phyloP scores from a whole-genome alignment of 225 moss, liverwort and hornwort species.

The Pseudisothecium myosuroides region DNA sequence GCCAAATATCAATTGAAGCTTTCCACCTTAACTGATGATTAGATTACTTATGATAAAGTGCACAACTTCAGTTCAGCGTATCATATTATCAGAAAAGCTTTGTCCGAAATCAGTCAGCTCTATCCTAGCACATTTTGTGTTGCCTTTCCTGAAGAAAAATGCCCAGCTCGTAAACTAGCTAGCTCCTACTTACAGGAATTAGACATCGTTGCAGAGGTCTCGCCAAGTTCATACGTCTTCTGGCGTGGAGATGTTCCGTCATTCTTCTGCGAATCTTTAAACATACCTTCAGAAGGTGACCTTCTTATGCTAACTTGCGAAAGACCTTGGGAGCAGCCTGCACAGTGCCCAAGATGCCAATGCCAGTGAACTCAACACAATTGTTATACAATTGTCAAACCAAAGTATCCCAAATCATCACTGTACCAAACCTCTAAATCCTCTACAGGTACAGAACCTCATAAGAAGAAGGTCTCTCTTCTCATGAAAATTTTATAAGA shows the following conservation, averaged over 20 bases:
- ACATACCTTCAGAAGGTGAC: not conserved
- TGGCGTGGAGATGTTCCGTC: not conserved
- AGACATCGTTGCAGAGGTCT: not conserved
- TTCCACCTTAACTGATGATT: not conserved
- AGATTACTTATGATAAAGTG: not conserved
- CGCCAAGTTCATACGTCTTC: not conserved
- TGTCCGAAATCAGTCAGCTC: not conserved
- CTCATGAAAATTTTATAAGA: not conserved
- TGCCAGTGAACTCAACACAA: not conserved
- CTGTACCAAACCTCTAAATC: not conserved
- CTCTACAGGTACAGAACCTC: not conserved
- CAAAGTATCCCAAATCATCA: not conserved
- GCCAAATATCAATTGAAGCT: not conserved
- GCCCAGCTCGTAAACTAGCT: not conserved
- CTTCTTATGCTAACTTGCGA: constrained; percentile 32
- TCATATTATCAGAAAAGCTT: not conserved
- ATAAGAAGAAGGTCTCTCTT: not conserved
- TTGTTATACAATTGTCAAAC: not conserved
- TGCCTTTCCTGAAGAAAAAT: not conserved
- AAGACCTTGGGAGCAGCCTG: constrained; percentile 74
- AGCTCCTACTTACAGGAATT: not conserved
- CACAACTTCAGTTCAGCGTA: not conserved
- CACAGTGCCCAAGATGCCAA: not conserved
- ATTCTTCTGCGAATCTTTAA: not conserved
- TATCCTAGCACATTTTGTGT: not conserved